phyloP scores from a whole-genome alignment of 2,329 filamentous ascomycete genomes.

The Didymella glomerata region DNA sequence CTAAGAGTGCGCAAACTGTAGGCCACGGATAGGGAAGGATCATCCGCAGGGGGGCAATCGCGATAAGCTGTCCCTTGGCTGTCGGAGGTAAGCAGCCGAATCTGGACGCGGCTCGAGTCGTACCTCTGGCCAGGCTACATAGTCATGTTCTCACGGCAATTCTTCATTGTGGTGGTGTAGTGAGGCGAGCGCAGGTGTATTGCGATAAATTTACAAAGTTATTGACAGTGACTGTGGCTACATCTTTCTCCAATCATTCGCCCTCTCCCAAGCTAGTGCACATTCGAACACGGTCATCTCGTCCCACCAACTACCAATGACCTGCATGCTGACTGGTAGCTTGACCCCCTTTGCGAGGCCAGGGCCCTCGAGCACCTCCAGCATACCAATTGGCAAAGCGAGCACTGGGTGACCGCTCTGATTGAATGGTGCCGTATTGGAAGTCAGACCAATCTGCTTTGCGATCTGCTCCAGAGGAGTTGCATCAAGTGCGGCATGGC shows the following conservation, averaged over 20 bases:
- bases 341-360: conserved; percentile 32
- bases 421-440: conserved; percentile 67
- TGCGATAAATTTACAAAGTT: neutral
- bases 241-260: conserved; percentile 55
- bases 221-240: neutral
- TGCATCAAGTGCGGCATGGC: conserved; percentile 37
- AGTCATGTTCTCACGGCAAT: no score
- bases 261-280: conserved; percentile 59
- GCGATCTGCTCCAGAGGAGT: conserved; percentile 58
- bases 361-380: conserved; percentile 53
- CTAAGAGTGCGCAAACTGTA: neutral
- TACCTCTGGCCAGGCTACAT: neutral
- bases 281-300: conserved; percentile 58
- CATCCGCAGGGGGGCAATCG: neutral
- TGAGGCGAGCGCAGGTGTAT: no score
- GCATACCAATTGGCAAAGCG: conserved; percentile 54
- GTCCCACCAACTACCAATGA: conserved; percentile 63
- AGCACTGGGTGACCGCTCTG: conserved; percentile 66
- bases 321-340: conserved; percentile 64
- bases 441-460: conserved; percentile 63
- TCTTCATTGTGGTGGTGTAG: no score
- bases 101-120: neutral
- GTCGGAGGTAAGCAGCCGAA: neutral
- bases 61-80: neutral
- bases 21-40: neutral